Evolutionary conservation across 1,139 yeast genomes (phyloP), one percentile per base, ranked within the genome.

Genomic region (Eremothecium cymbalariae): DNA sequence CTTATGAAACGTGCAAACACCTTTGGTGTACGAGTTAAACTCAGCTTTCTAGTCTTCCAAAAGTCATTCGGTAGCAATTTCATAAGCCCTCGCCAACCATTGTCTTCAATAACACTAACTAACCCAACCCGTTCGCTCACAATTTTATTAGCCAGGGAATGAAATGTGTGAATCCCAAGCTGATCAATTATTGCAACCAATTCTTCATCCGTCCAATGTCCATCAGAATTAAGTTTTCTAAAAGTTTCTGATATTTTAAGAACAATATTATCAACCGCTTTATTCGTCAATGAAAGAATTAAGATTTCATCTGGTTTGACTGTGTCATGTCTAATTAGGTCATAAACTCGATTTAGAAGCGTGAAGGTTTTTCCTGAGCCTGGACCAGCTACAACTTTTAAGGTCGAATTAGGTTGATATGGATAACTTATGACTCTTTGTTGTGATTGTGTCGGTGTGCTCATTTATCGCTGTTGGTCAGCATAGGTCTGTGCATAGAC

Each of bases 311-410:
- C 56, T 0, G 88, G 84, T 2, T 51, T 41, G 0, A 72, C 51
- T 2, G 57, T 58, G 3, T 61, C 59, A 4, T 59, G 41, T 4
- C 52, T 44, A 1, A 80, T 51, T 42, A 77, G 47, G 41, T 68
- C 60, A 2, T 70, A 71, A 0, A 79, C 64, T 40, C 84, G 63
- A 27, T 67, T 60, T 2, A 74, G 70, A 19, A 82, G 47, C 0
- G 86, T 77, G 26, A 63, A 62, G 0, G 93, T 80, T 48, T 82
- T 82, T 1, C 94, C 94, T 15, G 82, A 71, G 3, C 88, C 88
- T 1, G 88, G 86, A 0, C 88, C 86, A 0, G 86, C 81, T 13
- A 66, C 62, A 2, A 79, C 63, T 15, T 71, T 63, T 8, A 78
- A 52, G 1, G 77, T 55, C 2, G 64, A 53, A 17, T 58, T 52